phyloP scores from a whole-genome alignment of 1,139 yeast genomes.

The Arxiozyma slooffiae region DNA sequence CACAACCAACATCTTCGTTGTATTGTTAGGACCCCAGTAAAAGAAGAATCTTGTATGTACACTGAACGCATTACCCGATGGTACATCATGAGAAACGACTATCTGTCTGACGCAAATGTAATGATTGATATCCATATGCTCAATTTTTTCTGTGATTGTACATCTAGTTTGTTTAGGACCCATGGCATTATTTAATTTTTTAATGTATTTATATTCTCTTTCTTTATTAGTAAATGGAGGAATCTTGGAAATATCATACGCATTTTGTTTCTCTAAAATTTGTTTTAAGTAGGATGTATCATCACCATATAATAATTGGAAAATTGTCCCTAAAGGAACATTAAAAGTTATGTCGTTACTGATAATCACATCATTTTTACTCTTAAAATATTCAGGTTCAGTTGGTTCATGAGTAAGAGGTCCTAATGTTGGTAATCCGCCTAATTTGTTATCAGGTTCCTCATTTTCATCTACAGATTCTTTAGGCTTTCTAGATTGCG shows the following conservation, averaged over 20 bases:
- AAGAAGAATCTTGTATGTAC: conserved; percentile 59
- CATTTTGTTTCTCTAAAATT: conserved; percentile 58
- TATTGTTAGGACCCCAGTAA: conserved; percentile 69
- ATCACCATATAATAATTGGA: conserved; percentile 59
- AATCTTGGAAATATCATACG: conserved; percentile 54
- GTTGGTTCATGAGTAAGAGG: conserved; percentile 53
- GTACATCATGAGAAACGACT: conserved; percentile 88
- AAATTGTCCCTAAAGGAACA: conserved; percentile 80
- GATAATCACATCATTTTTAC: conserved; percentile 51
- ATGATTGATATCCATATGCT: conserved; percentile 50
- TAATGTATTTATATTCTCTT: conserved; percentile 62
- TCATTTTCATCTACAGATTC: conserved; percentile 6
- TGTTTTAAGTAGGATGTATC: conserved; percentile 50
- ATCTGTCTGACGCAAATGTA: conserved; percentile 52
- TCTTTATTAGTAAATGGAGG: conserved; percentile 39
- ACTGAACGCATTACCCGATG: conserved; percentile 76
- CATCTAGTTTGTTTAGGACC: conserved; percentile 96
- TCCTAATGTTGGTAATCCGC: conserved; percentile 37
- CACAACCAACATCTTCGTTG: conserved; percentile 51
- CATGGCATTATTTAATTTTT: conserved; percentile 72
- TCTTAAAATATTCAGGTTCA: conserved; percentile 40
- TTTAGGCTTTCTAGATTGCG: conserved; percentile 5
- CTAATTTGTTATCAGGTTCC: conserved; percentile 17
- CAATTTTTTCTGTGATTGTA: conserved; percentile 59
- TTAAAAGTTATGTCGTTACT: conserved; percentile 43